Evolutionary conservation across 305 asterid genomes (phyloP).

Genomic region (Ruellia speciosa): DNA sequence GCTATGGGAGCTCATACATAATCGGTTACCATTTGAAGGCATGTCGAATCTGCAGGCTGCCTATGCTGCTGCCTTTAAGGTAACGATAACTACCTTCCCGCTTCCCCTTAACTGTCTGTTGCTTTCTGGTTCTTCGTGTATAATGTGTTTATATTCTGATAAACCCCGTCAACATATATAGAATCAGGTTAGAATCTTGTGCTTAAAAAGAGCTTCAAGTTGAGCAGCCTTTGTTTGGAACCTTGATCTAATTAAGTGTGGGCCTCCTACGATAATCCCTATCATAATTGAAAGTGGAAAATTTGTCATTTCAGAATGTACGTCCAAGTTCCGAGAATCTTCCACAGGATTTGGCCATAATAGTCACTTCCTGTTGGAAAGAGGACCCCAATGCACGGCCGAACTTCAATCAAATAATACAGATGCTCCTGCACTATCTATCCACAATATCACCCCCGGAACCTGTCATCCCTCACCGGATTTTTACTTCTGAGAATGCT

Average conservation of each 20-base stretch:
- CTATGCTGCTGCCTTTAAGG: slow-evolving; percentile 96
- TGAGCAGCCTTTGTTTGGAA: not conserved
- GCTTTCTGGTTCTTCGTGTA: not conserved
- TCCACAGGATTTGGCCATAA: slow-evolving; percentile 63
- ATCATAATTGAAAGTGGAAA: not conserved
- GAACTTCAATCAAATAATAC: slow-evolving; percentile 80
- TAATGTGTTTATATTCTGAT: not conserved
- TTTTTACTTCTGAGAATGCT: slow-evolving; percentile 51
- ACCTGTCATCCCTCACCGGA: slow-evolving; percentile 46
- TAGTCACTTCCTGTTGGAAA: slow-evolving; percentile 87
- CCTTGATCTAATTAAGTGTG: too few relatives aligned
- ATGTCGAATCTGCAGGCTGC: slow-evolving; percentile 98
- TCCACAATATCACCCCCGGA: slow-evolving; percentile 63
- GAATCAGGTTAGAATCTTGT: too few relatives aligned
- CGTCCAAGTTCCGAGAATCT: slow-evolving; percentile 84
- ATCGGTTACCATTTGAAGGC: slow-evolving; percentile 86
- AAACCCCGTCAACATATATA: not conserved
- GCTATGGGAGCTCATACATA: slow-evolving; percentile 89
- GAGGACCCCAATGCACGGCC: slow-evolving; percentile 87
- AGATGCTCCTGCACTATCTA: slow-evolving; percentile 75
- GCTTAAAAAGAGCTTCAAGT: too few relatives aligned
- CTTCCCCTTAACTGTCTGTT: not conserved
- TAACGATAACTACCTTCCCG: slow-evolving; percentile 18
- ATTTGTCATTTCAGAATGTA: slow-evolving; percentile 42
- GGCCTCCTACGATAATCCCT: too few relatives aligned